Base-by-base conservation (phyloP, 305 asterid genomes). In the Fraxinus angustifolia region DNA sequence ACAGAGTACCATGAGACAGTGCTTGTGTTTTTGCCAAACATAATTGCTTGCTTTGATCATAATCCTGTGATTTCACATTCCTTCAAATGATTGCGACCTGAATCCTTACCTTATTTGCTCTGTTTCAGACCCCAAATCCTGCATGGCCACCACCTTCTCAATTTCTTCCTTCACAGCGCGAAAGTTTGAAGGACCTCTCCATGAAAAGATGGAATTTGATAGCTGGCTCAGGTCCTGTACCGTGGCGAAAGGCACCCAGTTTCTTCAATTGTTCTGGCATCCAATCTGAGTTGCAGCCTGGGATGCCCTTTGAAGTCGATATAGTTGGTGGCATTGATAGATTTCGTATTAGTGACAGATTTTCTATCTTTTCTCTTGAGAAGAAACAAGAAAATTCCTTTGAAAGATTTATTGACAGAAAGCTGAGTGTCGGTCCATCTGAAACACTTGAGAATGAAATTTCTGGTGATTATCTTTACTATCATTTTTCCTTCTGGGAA, bases 91-190 rank as follows among this genome's bases (percentile, higher is more conserved):
- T n/a, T 19, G 23, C 42, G 36, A 58, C 10, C 80, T 76, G 50
- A 83, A 60, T 68, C 14, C 65, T 72, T n/a, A 28, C 85, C 58
- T 81, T 48, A 58, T 58, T 79, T 79, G 30, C 78, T 35, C 74
- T 62, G 79, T 87, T 85, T 74, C 88, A 96, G 98, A 93, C 97
- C 31, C 98, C 98, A 80, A 96, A 96, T 91, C 99, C 98, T 58
- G 98, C 99, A 6, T 94, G 99, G 97, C 97, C 98, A 19, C 98
- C 96, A 38, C 99, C 99, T 87, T 91, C 97, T 48, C 91, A 88
- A 74, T 88, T 88, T 82, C 94, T 92, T 90, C 94, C 97, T 81
- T 84, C 92, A 45, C 93, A 88, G 68, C 92, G 94, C 77, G 98
- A 93, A 88, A 90, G 91, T 88, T 86, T 88, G 88, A 92, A 93